phyloP scores from a whole-genome alignment of 2,329 filamentous ascomycete species.

The Xylariaceae sp. region DNA sequence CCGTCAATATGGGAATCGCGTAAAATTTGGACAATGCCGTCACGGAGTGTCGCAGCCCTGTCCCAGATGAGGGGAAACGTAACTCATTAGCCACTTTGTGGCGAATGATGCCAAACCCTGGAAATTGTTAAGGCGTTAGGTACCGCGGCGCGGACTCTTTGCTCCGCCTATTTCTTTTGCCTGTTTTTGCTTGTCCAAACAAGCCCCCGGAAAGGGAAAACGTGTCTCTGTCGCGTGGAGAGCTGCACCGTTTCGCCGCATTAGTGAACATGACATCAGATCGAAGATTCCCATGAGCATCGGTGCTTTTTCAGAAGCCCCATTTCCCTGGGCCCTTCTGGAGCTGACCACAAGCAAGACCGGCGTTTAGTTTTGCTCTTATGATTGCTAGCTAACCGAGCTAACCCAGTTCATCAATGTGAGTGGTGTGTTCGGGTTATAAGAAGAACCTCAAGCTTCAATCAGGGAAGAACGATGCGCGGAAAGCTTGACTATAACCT shows the following conservation, averaged over 20 bases:
- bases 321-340: neutral
- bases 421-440: no score
- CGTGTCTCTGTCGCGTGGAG: neutral
- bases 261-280: neutral
- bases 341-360: slow-evolving; percentile 6
- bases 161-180: neutral
- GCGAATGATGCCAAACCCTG: neutral
- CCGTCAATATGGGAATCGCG: no score
- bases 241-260: neutral
- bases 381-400: no score
- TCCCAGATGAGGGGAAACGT: no score
- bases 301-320: neutral
- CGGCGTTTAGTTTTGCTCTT: slow-evolving; percentile 14
- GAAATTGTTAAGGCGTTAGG: neutral
- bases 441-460: neutral
- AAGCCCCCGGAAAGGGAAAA: neutral
- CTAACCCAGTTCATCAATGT: no score
- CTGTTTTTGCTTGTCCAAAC: neutral
- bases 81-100: neutral
- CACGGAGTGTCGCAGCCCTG: no score
- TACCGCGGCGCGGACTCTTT: neutral
- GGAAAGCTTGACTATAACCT: neutral
- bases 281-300: no score
- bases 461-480: neutral
- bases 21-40: no score